Conservation (phyloP, 371 early-diverging fungal species). For the Massospora cicadina region DNA sequence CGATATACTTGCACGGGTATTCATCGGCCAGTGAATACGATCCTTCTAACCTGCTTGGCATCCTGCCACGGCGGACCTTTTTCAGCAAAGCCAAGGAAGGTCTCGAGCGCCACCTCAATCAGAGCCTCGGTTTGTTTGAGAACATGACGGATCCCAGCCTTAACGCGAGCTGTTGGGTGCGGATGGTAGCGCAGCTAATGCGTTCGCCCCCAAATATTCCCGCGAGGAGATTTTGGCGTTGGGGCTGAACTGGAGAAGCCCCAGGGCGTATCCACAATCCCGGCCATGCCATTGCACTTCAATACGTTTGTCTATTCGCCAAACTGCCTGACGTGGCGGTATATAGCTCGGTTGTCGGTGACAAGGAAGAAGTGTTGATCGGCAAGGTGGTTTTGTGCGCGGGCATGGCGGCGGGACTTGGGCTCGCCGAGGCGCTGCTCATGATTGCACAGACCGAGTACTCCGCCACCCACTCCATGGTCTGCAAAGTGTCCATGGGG, state of each 20-base stretch:
- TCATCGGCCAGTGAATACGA: background rate
- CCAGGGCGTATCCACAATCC: slow-evolving; percentile 6
- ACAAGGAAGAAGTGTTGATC: background rate
- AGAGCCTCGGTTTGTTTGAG: background rate
- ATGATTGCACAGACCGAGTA: slow-evolving; percentile 5
- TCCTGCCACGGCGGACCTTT: background rate
- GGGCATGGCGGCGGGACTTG: background rate
- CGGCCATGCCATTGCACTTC: background rate
- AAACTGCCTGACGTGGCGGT: slow-evolving; percentile 3
- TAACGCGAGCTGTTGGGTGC: background rate
- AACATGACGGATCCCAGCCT: background rate
- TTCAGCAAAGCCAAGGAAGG: background rate
- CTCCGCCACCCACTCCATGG: slow-evolving; percentile 1
- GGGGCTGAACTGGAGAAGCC: background rate
- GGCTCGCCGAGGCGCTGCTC: background rate
- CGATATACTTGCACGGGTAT: slow-evolving; percentile 9
- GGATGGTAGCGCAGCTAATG: slow-evolving; percentile 1
- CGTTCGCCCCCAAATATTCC: background rate
- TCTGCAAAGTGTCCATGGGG: background rate
- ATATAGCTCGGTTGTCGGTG: background rate
- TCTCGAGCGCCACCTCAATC: background rate
- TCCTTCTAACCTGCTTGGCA: background rate
- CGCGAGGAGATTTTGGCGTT: background rate
- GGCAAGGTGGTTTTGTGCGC: background rate
- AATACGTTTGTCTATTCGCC: slow-evolving; percentile 5